Conservation (phyloP, 2,329 filamentous ascomycete species). For the Grosmannia huntii region DNA sequence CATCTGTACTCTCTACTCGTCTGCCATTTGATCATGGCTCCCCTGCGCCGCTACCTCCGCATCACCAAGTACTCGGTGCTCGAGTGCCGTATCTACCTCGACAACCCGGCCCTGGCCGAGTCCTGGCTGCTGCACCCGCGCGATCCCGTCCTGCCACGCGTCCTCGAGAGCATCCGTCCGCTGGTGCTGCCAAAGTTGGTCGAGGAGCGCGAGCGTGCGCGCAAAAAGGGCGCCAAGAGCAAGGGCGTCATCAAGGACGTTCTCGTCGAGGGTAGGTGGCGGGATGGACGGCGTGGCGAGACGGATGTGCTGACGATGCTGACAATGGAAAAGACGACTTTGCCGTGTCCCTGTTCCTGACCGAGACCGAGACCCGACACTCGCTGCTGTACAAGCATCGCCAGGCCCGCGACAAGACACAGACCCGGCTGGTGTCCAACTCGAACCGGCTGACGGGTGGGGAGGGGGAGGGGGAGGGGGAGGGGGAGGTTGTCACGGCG, state of each 20-base stretch:
- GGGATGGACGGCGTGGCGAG: too few relatives aligned
- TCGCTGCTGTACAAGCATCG: constrained; percentile 80
- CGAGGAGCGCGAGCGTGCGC: constrained; percentile 63
- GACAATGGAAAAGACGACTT: constrained; percentile 59
- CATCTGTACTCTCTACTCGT: too few relatives aligned
- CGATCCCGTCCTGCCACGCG: constrained; percentile 62
- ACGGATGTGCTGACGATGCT: background rate
- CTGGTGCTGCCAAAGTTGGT: constrained; percentile 81
- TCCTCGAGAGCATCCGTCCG: constrained; percentile 76
- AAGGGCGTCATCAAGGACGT: constrained; percentile 76
- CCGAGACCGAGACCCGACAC: constrained; percentile 73
- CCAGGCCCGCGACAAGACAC: constrained; percentile 49
- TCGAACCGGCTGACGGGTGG: constrained; percentile 47
- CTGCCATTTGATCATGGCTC: constrained; percentile 49
- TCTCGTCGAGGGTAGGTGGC: constrained; percentile 52
- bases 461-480: constrained; percentile 38
- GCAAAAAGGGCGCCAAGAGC: constrained; percentile 57
- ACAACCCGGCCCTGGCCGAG: constrained; percentile 71
- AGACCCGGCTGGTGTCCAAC: constrained; percentile 45
- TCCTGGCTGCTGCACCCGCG: constrained; percentile 74
- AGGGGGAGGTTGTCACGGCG: constrained; percentile 29
- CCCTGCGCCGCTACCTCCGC: constrained; percentile 75
- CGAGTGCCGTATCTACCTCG: constrained; percentile 93
- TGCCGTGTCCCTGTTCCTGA: constrained; percentile 87
- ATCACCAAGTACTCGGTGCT: constrained; percentile 89